Evolutionary conservation across 2,329 filamentous ascomycete species (phyloP), one percentile per base, ranked within the genome.

Genomic region (Neopestalotiopsis sp.): DNA sequence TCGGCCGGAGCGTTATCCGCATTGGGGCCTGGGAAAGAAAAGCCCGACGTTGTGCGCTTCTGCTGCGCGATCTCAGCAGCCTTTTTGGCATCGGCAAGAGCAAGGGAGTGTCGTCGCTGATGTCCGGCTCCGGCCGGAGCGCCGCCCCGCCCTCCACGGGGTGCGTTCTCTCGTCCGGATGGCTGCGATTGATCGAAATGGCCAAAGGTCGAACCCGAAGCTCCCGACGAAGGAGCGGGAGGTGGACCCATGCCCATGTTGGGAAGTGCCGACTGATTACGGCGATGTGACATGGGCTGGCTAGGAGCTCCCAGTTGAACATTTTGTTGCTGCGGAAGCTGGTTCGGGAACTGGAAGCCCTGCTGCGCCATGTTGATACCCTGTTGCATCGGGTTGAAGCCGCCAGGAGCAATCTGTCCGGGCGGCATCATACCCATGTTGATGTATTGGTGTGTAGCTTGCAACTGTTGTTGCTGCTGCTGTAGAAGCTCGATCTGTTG

Each of bases 401-500:
- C 86, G 74, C 90, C 90, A 71, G 90, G 89, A 74, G 89, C 90
- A 70, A 98, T 86, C 83, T 98, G 95, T 77, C 93, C 92, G 66
- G 93, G 92, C 74, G 92, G 92, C 76, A 98, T 91, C 88, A 98
- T 94, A 81, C 94, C 94, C 93, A 98, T 95, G 81, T 96, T 97
- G 77, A 97, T 92, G 86, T 97, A 98, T 84, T 98, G 95, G 79
- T 98, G 94, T 73, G 94, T 96, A 76, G 94, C 94, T 83, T 97
- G 94, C 79, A 98, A 97, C 81, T 98, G 95, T 82, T 98, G 95
- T 81, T 98, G 96, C 81, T 98, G 96, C 81, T 97, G 94, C 85
- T 98, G 95, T 78, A 98, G 88, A 79, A 97, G 89, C 84, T 98
- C 95, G 79, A 98, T 98, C 84, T 98, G 95, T 86, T 98, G 95